phyloP scores from a whole-genome alignment of 2,329 filamentous ascomycete genomes.

The Arthrinium puccinioides region DNA sequence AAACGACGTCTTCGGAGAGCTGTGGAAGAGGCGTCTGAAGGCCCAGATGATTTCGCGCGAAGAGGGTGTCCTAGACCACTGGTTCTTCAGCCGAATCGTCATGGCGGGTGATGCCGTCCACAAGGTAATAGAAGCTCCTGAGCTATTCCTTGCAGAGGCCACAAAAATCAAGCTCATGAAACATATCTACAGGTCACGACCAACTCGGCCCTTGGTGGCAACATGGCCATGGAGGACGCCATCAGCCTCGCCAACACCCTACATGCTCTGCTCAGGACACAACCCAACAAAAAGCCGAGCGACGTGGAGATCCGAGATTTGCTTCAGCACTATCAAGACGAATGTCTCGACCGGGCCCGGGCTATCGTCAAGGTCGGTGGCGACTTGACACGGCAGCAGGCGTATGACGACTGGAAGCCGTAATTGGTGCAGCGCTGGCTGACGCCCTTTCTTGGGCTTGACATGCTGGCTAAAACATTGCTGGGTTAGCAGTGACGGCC shows the following conservation, averaged over 20 bases:
- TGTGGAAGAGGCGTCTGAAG: slow-evolving; percentile 22
- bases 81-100: slow-evolving; percentile 26
- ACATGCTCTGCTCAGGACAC: slow-evolving; percentile 1
- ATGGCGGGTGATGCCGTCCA: slow-evolving; percentile 28
- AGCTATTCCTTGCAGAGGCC: neutral
- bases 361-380: neutral
- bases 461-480: too few species aligned
- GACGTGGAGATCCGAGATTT: neutral
- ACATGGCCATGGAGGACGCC: slow-evolving; percentile 27
- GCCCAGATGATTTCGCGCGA: slow-evolving; percentile 17
- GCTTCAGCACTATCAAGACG: neutral
- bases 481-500: too few species aligned
- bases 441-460: neutral
- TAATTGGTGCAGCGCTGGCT: neutral
- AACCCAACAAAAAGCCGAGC: slow-evolving; percentile 5
- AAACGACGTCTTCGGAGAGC: slow-evolving; percentile 22
- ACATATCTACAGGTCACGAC: slow-evolving; percentile 13
- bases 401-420: neutral
- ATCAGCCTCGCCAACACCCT: slow-evolving; percentile 21
- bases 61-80: slow-evolving; percentile 25
- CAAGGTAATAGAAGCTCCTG: slow-evolving; percentile 17
- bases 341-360: neutral
- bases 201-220: slow-evolving; percentile 27
- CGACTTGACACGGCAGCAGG: neutral
- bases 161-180: neutral